Base-by-base conservation (phyloP, 2,329 filamentous ascomycete genomes). In the Neocucurbitaria cava region DNA sequence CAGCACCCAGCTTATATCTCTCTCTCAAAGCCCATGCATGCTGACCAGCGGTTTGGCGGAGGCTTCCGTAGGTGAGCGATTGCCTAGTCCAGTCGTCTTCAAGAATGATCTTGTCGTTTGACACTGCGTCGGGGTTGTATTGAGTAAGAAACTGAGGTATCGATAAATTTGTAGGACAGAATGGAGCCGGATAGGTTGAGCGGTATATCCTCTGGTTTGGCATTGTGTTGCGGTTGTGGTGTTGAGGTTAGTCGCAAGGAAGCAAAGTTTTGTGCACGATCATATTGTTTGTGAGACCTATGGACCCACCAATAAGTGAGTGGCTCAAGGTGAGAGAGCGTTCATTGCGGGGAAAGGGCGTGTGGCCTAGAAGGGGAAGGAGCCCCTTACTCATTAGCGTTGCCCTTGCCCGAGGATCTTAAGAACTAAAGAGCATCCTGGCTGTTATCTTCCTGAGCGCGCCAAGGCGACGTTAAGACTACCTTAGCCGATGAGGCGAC, bases 41-140 rank as follows among this genome's bases (percentile, higher is more conserved):
- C 36, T 15, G 18, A 21, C 15, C 5, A 5, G 36, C 36, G 3
- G 21, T 30, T 44, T 56, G 20, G 59, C 54, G 38, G 53, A 46
- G 20, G 39, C 41, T 15, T 53, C 46, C 33, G 46, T 63, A 66
- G 17, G 61, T 62, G 40, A 66, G 31, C 11, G n/a, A 59, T 47
- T 47, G 47, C 8, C 57, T 51, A 1, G 59, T 59, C 59, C 59
- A 64, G 53, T 63, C 57, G 50, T 66, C 63, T 45, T 66, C 61
- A 31, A 51, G 54, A 7, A 66, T 62, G 7, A 61, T 40, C 38
- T 63, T 64, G 20, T 51, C 46, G 17, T 36, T 38, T 31, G 43
- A 51, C 2, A 55, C 53, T 33, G 60, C 56, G 23, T 66, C 61
- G 10, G 59, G 61, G 33, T 64, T 64, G 46, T 64, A 61, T 31